phyloP scores from a whole-genome alignment of 169 alveolate species.

The Plasmodium falciparum region DNA sequence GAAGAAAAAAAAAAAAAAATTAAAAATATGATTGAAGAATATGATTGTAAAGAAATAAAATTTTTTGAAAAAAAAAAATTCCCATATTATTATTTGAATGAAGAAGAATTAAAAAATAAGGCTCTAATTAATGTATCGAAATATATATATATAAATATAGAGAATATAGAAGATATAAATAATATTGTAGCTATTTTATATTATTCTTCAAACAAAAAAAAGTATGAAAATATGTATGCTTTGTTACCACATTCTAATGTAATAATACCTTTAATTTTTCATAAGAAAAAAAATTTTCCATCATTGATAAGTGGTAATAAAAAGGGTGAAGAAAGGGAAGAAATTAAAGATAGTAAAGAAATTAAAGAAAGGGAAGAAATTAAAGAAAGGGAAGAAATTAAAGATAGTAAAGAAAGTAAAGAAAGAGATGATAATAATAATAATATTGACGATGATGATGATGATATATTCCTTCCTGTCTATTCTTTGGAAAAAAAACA shows the following conservation, averaged over 20 bases:
- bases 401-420: not conserved
- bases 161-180: conserved; percentile 8
- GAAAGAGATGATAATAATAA: no score
- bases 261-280: conserved; percentile 19
- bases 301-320: not conserved
- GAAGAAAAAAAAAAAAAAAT: not conserved
- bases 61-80: conserved; percentile 13
- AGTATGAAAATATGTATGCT: conserved; percentile 30
- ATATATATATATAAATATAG: conserved; percentile 7
- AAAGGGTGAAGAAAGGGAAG: not conserved
- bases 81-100: conserved; percentile 8
- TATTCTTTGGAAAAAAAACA: not conserved
- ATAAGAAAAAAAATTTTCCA: conserved; percentile 4
- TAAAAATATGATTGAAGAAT: not conserved
- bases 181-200: conserved; percentile 15
- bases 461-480: conserved; percentile 35
- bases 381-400: not conserved
- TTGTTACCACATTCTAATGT: conserved; percentile 14
- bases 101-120: not conserved
- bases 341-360: not conserved
- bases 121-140: not conserved
- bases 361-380: not conserved
- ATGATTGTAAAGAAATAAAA: conserved; percentile 5
- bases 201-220: conserved; percentile 22
- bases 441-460: not conserved